Percentiles rank a stretch among this genome's conserved stretches.
These are phyloP conservation scores for Populus alba DNA, from an alignment of 345 rosid species.

Conservation along the genomic window DNA sequence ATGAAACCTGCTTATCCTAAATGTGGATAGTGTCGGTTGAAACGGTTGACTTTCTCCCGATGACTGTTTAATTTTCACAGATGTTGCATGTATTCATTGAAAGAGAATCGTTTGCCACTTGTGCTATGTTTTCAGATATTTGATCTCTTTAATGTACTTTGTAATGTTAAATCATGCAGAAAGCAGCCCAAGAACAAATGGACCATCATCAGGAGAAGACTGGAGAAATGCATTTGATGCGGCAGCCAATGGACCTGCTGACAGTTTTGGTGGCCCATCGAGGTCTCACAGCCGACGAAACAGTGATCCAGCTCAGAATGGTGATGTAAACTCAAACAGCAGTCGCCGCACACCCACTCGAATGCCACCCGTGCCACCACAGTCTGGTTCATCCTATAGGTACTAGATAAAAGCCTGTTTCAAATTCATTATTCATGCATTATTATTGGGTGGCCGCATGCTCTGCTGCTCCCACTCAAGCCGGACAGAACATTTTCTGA, in stretches of 20 bases:
- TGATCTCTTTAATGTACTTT: background rate
- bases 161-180: slow-evolving; percentile 39
- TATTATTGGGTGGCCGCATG: slow-evolving; percentile 4
- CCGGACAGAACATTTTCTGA: slow-evolving; percentile 4
- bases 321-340: slow-evolving; percentile 52
- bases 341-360: slow-evolving; percentile 82
- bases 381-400: slow-evolving; percentile 35
- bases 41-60: background rate
- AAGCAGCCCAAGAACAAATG: slow-evolving; percentile 72
- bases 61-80: background rate
- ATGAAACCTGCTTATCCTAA: background rate
- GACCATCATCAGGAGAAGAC: slow-evolving; percentile 64
- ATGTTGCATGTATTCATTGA: background rate
- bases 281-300: slow-evolving; percentile 63
- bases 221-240: slow-evolving; percentile 97
- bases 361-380: slow-evolving; percentile 88
- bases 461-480: background rate
- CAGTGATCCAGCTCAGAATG: slow-evolving; percentile 53
- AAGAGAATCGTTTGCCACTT: background rate
- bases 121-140: background rate
- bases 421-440: slow-evolving; percentile 24
- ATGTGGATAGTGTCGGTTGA: background rate
- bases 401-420: slow-evolving; percentile 8
- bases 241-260: slow-evolving; percentile 61
- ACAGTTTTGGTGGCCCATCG: slow-evolving; percentile 24